A percentile compares a stretch with the other conserved stretches of the same genome.
These are phyloP conservation scores for Beauveria pseudobassiana DNA, from an alignment of 2,329 filamentous ascomycete species.

Conservation along the genomic window DNA sequence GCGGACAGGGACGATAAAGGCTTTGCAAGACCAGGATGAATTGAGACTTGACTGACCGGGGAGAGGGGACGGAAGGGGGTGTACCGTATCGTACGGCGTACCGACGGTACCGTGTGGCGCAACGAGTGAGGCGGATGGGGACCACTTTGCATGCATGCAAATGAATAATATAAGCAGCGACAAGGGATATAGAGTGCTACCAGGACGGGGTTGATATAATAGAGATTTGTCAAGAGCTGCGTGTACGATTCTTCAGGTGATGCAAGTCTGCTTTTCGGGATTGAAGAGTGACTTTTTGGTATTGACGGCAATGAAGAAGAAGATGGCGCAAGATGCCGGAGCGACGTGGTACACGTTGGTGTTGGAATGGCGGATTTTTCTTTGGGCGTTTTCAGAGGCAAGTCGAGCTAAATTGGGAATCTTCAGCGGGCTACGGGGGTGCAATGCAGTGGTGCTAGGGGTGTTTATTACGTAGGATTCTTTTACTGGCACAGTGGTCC, in stretches of 20 bases:
- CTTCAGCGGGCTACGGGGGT: not conserved
- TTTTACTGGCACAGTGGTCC: not conserved
- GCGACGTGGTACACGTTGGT: not conserved
- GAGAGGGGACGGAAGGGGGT: not conserved
- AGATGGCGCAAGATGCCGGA: not conserved
- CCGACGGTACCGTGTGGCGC: not conserved
- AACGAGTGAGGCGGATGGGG: not conserved
- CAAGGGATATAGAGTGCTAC: not conserved
- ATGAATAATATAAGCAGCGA: not conserved
- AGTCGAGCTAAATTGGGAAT: slow-evolving; percentile 2
- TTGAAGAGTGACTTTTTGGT: too few species aligned
- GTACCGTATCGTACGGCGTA: too few species aligned
- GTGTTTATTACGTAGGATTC: not conserved
- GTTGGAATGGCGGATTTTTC: not conserved
- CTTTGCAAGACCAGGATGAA: not conserved
- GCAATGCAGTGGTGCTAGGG: not conserved
- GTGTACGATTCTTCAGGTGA: not conserved
- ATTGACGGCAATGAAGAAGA: not conserved
- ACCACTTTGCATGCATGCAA: not conserved
- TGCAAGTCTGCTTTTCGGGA: too few species aligned
- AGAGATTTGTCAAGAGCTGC: not conserved
- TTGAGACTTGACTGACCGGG: not conserved
- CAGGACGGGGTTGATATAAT: not conserved
- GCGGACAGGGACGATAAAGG: not conserved
- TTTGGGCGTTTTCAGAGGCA: not conserved